Percentiles rank a stretch among this genome's conserved stretches.
Evolutionary conservation across 768 basidiomycete species (phyloP).

Genomic region (Psilocybe azurescens): DNA sequence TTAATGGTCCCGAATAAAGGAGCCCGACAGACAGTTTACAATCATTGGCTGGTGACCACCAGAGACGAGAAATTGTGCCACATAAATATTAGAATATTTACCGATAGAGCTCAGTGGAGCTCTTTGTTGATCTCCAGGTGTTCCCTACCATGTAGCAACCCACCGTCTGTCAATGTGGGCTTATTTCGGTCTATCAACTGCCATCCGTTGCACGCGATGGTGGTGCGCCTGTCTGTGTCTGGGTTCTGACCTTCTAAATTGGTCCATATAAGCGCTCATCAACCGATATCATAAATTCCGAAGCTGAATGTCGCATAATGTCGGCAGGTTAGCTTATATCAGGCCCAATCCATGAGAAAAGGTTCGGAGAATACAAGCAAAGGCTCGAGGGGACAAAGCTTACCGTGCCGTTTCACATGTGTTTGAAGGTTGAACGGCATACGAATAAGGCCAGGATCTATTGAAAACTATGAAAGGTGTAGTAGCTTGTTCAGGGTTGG

Average conservation of each 20-base stretch:
- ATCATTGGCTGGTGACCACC: slow-evolving; percentile 5
- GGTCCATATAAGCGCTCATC: slow-evolving; percentile 3
- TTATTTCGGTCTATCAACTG: not conserved
- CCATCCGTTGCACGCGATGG: not conserved
- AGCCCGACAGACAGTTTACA: not conserved
- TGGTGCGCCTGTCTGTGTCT: not conserved
- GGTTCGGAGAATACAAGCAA: not conserved
- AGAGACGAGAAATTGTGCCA: not conserved
- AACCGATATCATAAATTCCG: not conserved
- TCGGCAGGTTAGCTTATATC: not conserved
- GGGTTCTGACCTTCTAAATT: slow-evolving; percentile 2
- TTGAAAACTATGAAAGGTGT: not conserved
- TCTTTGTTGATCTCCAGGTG: not conserved
- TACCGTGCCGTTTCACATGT: not conserved
- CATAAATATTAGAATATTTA: not conserved
- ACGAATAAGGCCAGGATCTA: not conserved
- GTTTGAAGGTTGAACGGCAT: not conserved
- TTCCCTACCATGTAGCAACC: not conserved
- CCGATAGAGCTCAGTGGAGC: not conserved
- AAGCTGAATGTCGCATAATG: not conserved
- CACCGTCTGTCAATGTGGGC: not conserved
- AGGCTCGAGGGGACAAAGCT: not conserved
- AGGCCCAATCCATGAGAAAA: not conserved
- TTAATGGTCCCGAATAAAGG: slow-evolving; percentile 5
- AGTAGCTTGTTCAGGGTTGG: not conserved